Conservation (phyloP, 2,329 filamentous ascomycete species). For the Myotisia sp. region DNA sequence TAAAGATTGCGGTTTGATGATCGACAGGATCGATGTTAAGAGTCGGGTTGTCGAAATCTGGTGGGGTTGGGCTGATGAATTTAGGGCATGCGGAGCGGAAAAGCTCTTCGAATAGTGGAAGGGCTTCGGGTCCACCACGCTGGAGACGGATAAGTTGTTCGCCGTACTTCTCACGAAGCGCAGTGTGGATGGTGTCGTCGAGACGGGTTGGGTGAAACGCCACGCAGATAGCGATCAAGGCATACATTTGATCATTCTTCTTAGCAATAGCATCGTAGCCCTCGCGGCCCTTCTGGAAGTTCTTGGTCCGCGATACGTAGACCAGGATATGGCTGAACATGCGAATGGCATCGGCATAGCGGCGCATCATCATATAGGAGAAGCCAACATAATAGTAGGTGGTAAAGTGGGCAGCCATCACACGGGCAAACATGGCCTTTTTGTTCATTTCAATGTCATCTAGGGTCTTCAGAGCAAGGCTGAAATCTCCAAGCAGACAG, state of each 20-base stretch:
- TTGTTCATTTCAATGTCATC: slow-evolving; percentile 99
- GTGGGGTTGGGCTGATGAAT: slow-evolving; percentile 95
- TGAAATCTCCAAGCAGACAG: slow-evolving; percentile 93
- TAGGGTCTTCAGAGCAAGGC: slow-evolving; percentile 92
- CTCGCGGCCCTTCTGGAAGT: slow-evolving; percentile 90
- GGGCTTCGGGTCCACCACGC: slow-evolving; percentile 84
- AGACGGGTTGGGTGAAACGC: slow-evolving; percentile 93
- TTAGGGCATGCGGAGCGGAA: slow-evolving; percentile 97
- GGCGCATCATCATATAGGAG: slow-evolving; percentile 99
- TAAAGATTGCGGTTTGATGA: slow-evolving; percentile 94
- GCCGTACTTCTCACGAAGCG: slow-evolving; percentile 95
- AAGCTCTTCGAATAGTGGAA: slow-evolving; percentile 95
- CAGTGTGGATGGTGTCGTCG: slow-evolving; percentile 97
- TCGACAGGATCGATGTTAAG: slow-evolving; percentile 93
- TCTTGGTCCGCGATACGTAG: slow-evolving; percentile 97
- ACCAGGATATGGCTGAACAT: slow-evolving; percentile 99
- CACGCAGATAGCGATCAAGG: slow-evolving; percentile 94
- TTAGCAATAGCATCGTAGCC: slow-evolving; percentile 97
- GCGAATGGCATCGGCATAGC: slow-evolving; percentile 96
- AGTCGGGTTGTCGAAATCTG: slow-evolving; percentile 93
- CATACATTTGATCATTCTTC: slow-evolving; percentile 99
- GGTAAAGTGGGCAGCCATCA: slow-evolving; percentile 99
- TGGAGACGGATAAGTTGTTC: slow-evolving; percentile 96
- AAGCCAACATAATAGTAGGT: slow-evolving; percentile 99
- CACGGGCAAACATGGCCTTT: slow-evolving; percentile 98